Evolutionary conservation across 1,139 yeast species (phyloP), one percentile per base, ranked within the genome.

Genomic region (Taphrina wiesneri): DNA sequence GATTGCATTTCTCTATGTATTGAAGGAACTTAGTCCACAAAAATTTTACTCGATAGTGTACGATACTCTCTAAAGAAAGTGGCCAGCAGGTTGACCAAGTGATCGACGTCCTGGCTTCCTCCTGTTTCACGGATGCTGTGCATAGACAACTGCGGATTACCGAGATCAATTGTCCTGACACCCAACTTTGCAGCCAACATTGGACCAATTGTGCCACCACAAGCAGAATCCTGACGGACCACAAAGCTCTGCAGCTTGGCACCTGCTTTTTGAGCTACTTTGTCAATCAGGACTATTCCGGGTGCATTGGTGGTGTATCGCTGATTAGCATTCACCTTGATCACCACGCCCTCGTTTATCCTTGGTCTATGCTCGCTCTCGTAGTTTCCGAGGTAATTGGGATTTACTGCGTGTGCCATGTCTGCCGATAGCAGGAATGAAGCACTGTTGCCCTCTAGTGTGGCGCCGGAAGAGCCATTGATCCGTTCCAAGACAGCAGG

Each of bases 121-220:
- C 96, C 93, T 1, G 96, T 92, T 77, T 93, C 99, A 76, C 99
- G 84, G 68, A 90, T 87, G 1, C 96, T 88, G 75, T 93, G 99
- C 99, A 93, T 93, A 66, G 96, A 87, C 72, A 93, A 80, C 75
- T 92, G 96, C 1, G 98, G 96, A 74, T 90, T 91, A 66, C 99
- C 99, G 68, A 93, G 79, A 76, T 93, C 99, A 69, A 93, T 78
- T 2, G 97, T 90, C 74, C 96, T 83, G 57, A 93, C 83, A 63
- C 99, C 99, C 59, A 93, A 82, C 72, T 88, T 88, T 2, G 96
- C 87, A 36, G 97, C 87, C 69, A 93, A 79, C 75, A 91, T 88
- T 26, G 99, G 98, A 0, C 99, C 99, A 73, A 93, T 93, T 1
- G 99, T 93, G 1, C 96, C 88, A 1, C 99, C 99, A 77, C 98